Percentiles rank a stretch among this genome's conserved stretches.
These are phyloP conservation scores for Euphrasia confusa DNA, from an alignment of 257 asterid species.

Conservation along the genomic window DNA sequence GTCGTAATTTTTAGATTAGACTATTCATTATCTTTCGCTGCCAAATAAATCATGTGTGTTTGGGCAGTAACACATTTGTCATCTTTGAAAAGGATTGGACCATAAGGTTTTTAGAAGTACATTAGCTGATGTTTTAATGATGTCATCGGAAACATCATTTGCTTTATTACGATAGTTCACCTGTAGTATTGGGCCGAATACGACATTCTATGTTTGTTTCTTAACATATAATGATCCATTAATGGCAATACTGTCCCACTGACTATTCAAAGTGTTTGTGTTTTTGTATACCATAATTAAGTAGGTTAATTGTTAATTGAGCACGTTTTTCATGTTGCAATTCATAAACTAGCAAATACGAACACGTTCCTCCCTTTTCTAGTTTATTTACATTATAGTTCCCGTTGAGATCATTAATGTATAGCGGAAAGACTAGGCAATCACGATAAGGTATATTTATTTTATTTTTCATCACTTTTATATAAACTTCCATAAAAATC, in stretches of 20 bases:
- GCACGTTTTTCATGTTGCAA: slow-evolving; percentile 3
- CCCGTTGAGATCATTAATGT: neutral
- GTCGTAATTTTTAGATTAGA: neutral
- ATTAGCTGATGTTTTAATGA: neutral
- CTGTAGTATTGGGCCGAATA: neutral
- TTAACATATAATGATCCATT: neutral
- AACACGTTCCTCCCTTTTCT: neutral
- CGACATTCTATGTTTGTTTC: neutral
- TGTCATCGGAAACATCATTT: neutral
- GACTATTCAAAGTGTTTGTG: neutral
- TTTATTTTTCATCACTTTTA: slow-evolving; percentile 3
- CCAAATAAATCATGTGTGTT: neutral
- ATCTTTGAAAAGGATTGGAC: neutral
- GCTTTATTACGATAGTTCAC: neutral
- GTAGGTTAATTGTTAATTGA: neutral
- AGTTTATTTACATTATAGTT: neutral
- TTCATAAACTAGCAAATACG: slow-evolving; percentile 1
- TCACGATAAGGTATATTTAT: slow-evolving; percentile 17
- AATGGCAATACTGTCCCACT: neutral
- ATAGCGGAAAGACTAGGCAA: no score
- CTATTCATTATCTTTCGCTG: neutral
- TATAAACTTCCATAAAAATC: neutral
- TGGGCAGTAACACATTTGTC: slow-evolving; percentile 2
- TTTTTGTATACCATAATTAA: neutral
- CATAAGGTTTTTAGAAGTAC: neutral